phyloP scores from a whole-genome alignment of 306 rosid species.

The Sphenostylis stenocarpa region DNA sequence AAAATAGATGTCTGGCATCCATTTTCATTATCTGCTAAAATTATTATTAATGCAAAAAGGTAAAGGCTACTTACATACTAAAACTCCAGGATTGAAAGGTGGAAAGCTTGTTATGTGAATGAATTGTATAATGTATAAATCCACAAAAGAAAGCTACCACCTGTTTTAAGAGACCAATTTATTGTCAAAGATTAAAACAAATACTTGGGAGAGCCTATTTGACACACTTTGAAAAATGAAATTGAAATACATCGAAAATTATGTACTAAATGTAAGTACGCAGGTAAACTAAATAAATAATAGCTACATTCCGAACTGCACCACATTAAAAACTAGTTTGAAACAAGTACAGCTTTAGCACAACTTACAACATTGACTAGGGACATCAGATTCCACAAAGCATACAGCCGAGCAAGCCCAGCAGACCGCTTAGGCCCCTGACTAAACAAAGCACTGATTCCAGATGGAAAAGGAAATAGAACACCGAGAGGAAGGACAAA shows the following conservation, averaged over 20 bases:
- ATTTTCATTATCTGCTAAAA: conserved; percentile 19
- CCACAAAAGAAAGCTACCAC: conserved; percentile 86
- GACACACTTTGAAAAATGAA: neutral
- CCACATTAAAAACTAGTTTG: neutral
- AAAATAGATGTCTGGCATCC: conserved; percentile 2
- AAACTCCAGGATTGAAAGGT: conserved; percentile 84
- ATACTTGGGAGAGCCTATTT: conserved; percentile 1
- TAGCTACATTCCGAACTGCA: neutral
- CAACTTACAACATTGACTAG: conserved; percentile 89
- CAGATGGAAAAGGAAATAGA: conserved; percentile 87
- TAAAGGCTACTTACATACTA: conserved; percentile 67
- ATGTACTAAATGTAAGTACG: neutral
- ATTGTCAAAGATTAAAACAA: conserved; percentile 15
- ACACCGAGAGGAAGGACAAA: conserved; percentile 81
- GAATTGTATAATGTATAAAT: conserved; percentile 65
- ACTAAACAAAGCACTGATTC: conserved; percentile 94
- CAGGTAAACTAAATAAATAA: neutral
- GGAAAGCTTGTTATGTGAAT: conserved; percentile 56
- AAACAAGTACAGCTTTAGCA: conserved; percentile 8
- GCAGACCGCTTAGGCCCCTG: conserved; percentile 94
- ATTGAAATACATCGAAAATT: neutral
- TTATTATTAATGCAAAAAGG: neutral
- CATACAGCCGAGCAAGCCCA: conserved; percentile 87
- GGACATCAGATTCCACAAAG: conserved; percentile 95
- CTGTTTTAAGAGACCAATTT: conserved; percentile 46